Evolutionary conservation across 768 basidiomycete genomes (phyloP).

Genomic region (Mycena albidolilacea): DNA sequence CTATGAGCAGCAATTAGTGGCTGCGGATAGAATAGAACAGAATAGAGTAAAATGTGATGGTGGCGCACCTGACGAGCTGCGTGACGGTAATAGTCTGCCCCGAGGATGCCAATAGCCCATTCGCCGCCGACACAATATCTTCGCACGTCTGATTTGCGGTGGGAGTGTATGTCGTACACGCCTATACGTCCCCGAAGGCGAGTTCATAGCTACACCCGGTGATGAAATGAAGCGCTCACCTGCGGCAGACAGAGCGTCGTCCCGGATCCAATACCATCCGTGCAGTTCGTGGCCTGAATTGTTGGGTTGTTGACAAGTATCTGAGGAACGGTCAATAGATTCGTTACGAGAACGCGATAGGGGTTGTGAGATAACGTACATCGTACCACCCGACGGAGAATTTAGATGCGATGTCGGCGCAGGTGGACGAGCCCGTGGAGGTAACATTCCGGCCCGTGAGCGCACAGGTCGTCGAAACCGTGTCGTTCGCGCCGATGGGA

Average conservation of each 20-base stretch:
- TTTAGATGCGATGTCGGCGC: too few species aligned
- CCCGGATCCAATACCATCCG: background rate
- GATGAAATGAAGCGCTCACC: background rate
- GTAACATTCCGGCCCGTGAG: too few species aligned
- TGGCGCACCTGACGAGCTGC: constrained; percentile 3
- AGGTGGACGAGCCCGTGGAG: too few species aligned
- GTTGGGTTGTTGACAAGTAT: constrained; percentile 16
- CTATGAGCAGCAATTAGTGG: background rate
- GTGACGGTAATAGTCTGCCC: constrained; percentile 11
- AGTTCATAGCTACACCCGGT: too few species aligned
- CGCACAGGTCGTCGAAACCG: too few species aligned
- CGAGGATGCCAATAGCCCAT: constrained; percentile 3
- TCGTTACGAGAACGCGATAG: too few species aligned
- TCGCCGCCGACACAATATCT: constrained; percentile 11
- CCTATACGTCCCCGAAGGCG: background rate
- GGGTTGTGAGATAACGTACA: too few species aligned
- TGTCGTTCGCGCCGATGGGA: too few species aligned
- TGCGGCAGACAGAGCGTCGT: constrained; percentile 25
- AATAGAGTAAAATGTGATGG: too few species aligned
- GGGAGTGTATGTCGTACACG: constrained; percentile 22
- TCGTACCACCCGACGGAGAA: too few species aligned
- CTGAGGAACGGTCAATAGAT: background rate
- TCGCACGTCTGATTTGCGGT: constrained; percentile 22
- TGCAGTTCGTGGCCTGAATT: constrained; percentile 12
- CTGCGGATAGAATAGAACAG: too few species aligned